Base-by-base conservation (phyloP, 805 yeast genomes). In the Yarrowia sp. region DNA sequence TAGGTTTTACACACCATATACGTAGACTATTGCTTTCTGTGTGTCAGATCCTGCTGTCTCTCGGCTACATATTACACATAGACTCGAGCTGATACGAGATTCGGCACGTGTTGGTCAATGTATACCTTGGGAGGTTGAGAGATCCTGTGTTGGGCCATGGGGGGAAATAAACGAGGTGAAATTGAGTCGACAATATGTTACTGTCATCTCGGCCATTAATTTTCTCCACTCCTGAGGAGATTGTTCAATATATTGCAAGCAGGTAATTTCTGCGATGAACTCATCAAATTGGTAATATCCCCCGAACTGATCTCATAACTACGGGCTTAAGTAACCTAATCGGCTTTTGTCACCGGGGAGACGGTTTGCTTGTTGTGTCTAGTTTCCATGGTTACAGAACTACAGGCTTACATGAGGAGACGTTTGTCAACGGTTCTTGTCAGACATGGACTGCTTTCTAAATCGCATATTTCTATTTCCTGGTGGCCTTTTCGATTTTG, bases 371-470 rank as follows among this genome's bases (percentile, higher is more conserved):
- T 48, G 54, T 43, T 43, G 8, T 24, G 54, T 7, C 24, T 28
- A 48, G 54, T 48, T 48, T 32, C 54, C 54, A 48, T 48, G 54
- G 54, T 48, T 48, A 48, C 54, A n/a, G 16, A 2, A 14, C 46
- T 38, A 41, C 40, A 36, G 48, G 17, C 8, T 17, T 30, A 43
- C 52, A 24, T 24, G 24, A 8, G 16, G n/a, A 4, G 11, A 24
- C 8, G 17, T 17, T 17, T 3, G 41, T 4, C 44, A 40, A 40
- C 44, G 24, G 24, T 8, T 40, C 9, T 40, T 4, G 44, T 16
- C 16, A 17, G 14, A 33, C 17, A 5, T 14, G 40, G 3, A 21
- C 21, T 36, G 21, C 40, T 36, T 21, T 2, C 10, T 12, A n/a
- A 21, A n/a, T 1, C 17, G 19, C 40, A 3, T 11, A 6, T n/a